A percentile compares a stretch with the other conserved stretches of the same genome.
These are phyloP conservation scores for Apium graveolens DNA, from an alignment of 129 eudicot genomes.

Conservation along the genomic window DNA sequence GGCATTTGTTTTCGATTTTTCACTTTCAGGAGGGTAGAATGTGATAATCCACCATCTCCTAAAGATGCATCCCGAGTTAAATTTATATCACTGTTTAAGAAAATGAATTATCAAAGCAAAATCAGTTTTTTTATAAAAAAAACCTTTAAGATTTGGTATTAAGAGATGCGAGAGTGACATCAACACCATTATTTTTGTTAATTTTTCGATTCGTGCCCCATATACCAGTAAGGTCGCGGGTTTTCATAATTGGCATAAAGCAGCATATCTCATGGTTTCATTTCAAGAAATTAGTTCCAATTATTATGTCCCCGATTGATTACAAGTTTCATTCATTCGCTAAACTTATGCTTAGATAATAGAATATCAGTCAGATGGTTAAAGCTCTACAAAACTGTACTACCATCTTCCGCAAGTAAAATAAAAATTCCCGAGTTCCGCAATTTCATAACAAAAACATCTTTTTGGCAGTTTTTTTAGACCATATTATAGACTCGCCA, in stretches of 20 bases:
- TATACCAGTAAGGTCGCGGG: slow-evolving; percentile 81
- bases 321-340: slow-evolving; percentile 58
- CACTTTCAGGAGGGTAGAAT: slow-evolving; percentile 38
- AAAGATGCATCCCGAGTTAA: slow-evolving; percentile 60
- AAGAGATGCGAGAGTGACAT: slow-evolving; percentile 33
- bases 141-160: slow-evolving; percentile 68
- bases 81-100: slow-evolving; percentile 33
- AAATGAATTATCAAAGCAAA: slow-evolving; percentile 60
- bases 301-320: slow-evolving; percentile 37
- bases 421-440: slow-evolving; percentile 76
- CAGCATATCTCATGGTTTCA: slow-evolving; percentile 46
- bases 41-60: slow-evolving; percentile 57
- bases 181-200: slow-evolving; percentile 44
- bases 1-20: slow-evolving; percentile 20
- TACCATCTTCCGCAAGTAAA: slow-evolving; percentile 41
- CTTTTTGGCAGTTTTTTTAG: slow-evolving; percentile 40
- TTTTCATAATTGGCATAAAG: slow-evolving; percentile 46
- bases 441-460: slow-evolving; percentile 58
- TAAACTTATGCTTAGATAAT: slow-evolving; percentile 53
- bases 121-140: slow-evolving; percentile 32
- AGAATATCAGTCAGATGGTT: slow-evolving; percentile 60
- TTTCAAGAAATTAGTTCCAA: slow-evolving; percentile 49
- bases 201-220: slow-evolving; percentile 53
- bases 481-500: slow-evolving; percentile 52
- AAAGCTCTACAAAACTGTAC: slow-evolving; percentile 72